Percentiles rank a stretch among this genome's conserved stretches.
These are phyloP conservation scores for Polyporus tsugae DNA, from an alignment of 1,284 basidiomycete genomes.

Conservation along the genomic window DNA sequence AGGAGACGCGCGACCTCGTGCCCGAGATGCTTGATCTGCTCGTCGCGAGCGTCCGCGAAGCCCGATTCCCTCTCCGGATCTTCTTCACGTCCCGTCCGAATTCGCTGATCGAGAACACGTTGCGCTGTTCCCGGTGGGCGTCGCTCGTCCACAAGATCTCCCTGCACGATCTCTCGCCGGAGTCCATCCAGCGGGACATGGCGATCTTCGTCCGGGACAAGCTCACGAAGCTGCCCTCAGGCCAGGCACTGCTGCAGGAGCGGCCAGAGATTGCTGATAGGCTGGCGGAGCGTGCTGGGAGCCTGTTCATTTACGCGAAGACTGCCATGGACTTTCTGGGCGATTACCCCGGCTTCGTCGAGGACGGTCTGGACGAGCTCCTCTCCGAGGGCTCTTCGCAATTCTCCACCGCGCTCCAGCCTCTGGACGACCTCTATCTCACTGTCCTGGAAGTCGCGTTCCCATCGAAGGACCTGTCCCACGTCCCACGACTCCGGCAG, in stretches of 20 bases:
- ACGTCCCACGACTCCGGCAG: not conserved
- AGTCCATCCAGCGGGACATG: constrained; percentile 23
- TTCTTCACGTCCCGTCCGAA: constrained; percentile 32
- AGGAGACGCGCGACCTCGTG: not conserved
- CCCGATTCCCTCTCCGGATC: constrained; percentile 24
- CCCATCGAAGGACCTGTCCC: constrained; percentile 1
- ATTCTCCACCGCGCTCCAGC: not conserved
- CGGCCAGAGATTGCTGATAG: constrained; percentile 1
- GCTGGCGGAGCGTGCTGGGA: constrained; percentile 15
- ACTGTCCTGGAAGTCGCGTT: constrained; percentile 24
- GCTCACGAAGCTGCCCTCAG: constrained; percentile 1
- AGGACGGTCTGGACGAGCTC: constrained; percentile 12
- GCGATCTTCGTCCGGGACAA: constrained; percentile 10
- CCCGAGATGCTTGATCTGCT: constrained; percentile 16
- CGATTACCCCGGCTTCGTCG: constrained; percentile 12
- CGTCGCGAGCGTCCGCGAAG: not conserved
- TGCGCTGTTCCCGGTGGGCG: constrained; percentile 1
- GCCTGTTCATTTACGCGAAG: constrained; percentile 25
- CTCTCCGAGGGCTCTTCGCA: constrained; percentile 1
- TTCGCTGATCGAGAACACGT: constrained; percentile 14
- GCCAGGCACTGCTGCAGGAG: not conserved
- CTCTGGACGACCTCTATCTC: constrained; percentile 25
- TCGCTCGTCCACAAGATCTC: constrained; percentile 11
- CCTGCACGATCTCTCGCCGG: constrained; percentile 24
- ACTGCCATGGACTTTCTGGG: constrained; percentile 21